These are phyloP conservation scores for Kodamaea jinghongensis DNA, from an alignment of 805 yeast genomes.

Conservation along the genomic window DNA sequence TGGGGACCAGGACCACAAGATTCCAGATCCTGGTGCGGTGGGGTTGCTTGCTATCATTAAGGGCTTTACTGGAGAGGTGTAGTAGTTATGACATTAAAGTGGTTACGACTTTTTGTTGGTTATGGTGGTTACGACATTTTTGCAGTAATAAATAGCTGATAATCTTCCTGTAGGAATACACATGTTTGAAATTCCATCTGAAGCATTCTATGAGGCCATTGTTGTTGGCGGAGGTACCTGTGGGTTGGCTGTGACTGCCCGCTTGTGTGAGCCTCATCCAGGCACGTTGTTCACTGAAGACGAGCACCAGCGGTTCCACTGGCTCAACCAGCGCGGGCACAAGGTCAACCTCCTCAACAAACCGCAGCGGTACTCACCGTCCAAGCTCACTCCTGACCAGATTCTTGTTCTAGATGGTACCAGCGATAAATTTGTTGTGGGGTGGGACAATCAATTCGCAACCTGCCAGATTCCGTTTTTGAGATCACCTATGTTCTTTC, in stretches of 20 bases:
- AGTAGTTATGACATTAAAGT: conserved; percentile 6
- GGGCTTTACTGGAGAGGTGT: conserved; percentile 31
- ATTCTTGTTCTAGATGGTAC: conserved; percentile 38
- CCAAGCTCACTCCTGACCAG: conserved; percentile 23
- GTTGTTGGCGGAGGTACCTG: conserved; percentile 49
- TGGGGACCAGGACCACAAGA: conserved; percentile 57
- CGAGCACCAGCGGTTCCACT: conserved; percentile 46
- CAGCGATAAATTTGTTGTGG: conserved; percentile 34
- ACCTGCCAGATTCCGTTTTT: conserved; percentile 41
- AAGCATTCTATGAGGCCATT: conserved; percentile 33
- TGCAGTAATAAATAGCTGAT: conserved; percentile 1
- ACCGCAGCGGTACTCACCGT: conserved; percentile 12
- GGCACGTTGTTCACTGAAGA: conserved; percentile 45
- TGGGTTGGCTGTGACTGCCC: conserved; percentile 40
- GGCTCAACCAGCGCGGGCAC: conserved; percentile 36
- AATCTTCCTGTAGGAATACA: background rate
- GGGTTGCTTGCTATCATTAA: conserved; percentile 66
- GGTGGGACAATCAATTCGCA: conserved; percentile 44
- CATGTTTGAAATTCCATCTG: conserved; percentile 11
- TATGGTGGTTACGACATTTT: conserved; percentile 7
- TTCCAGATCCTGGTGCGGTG: conserved; percentile 95
- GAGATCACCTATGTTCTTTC: conserved; percentile 49
- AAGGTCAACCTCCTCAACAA: conserved; percentile 21
- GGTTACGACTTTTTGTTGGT: too few species aligned
- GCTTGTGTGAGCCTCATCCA: conserved; percentile 43